Base-by-base conservation (phyloP, 2,329 filamentous ascomycete genomes). In the Pseudogymnoascus sp. region DNA sequence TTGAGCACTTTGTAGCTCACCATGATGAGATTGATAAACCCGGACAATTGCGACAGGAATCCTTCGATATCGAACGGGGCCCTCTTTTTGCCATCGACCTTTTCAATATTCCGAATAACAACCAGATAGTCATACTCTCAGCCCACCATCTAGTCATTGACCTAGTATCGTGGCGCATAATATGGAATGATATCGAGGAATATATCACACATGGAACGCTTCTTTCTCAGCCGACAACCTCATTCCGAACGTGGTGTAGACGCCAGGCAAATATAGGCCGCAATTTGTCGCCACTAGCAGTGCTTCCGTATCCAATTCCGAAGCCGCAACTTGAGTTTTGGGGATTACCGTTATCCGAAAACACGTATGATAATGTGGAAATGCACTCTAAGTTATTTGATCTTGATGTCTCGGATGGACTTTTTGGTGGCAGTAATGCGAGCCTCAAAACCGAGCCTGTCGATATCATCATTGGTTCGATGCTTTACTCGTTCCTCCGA, bases 1-100 rank as follows among this genome's bases (percentile, higher is more conserved):
- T 75, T 0, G 71, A 77, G 3, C 77, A 80, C 61, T 65, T 80
- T 8, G 76, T 80, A 64, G 66, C 74, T 5, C 64, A 76, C 2
- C 66, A 75, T 38, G 72, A 18, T 12, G 59, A 60, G 23, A 60
- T 72, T 1, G 67, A 69, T 14, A 69, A 71, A 40, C 12, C n/a
- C 3, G 66, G 65, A 40, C 62, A 75, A 1, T 28, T 77, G 31
- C 76, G 72, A 61, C 76, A 31, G 72, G 76, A 5, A 66, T 23
- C 62, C 73, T 16, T 71, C 66, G 59, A 60, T 31, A 42, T 60
- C 10, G 18, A 11, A 28, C 12, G 3, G 7, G 23, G 67, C 59
- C 69, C 69, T 28, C 8, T 70, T 4, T 67, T 71, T 46, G 65
- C 63, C 4, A 67, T 60, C 42, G 69, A 70, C 60, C 61, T 70